A percentile compares a stretch with the other conserved stretches of the same genome.
These are phyloP conservation scores for Colletotrichum siamense DNA, from an alignment of 2,329 filamentous ascomycete species.

Conservation along the genomic window DNA sequence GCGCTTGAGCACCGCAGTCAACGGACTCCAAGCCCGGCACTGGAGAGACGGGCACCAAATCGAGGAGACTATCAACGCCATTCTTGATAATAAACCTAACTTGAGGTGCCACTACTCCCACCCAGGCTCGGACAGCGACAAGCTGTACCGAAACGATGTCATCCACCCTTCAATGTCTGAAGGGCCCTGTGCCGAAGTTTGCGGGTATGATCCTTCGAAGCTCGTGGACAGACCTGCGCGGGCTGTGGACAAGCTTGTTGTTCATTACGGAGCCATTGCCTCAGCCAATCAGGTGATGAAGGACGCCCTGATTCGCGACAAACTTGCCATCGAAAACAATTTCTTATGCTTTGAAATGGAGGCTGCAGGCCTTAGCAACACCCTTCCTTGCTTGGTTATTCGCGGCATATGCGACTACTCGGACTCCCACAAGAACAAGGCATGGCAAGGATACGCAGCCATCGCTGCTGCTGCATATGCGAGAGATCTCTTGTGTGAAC, in stretches of 20 bases:
- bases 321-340: slow-evolving; percentile 8
- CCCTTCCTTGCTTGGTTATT: slow-evolving; percentile 35
- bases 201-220: background rate
- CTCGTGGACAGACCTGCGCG: background rate
- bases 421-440: slow-evolving; percentile 36
- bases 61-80: background rate
- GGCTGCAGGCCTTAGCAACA: slow-evolving; percentile 34
- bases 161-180: background rate
- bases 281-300: slow-evolving; percentile 24
- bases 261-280: slow-evolving; percentile 21
- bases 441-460: slow-evolving; percentile 35
- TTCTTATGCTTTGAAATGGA: slow-evolving; percentile 40
- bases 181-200: background rate
- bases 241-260: background rate
- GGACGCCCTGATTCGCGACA: slow-evolving; percentile 16
- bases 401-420: slow-evolving; percentile 41
- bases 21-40: background rate
- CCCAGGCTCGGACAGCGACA: no score
- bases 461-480: slow-evolving; percentile 34
- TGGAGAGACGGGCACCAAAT: slow-evolving; percentile 23
- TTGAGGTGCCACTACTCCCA: no score
- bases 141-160: background rate
- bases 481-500: slow-evolving; percentile 25
- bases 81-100: slow-evolving; percentile 9
- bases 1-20: slow-evolving; percentile 17